Percentiles rank a stretch among this genome's conserved stretches.
These are phyloP conservation scores for Nephelium lappaceum DNA, from an alignment of 345 rosid species.

Conservation along the genomic window DNA sequence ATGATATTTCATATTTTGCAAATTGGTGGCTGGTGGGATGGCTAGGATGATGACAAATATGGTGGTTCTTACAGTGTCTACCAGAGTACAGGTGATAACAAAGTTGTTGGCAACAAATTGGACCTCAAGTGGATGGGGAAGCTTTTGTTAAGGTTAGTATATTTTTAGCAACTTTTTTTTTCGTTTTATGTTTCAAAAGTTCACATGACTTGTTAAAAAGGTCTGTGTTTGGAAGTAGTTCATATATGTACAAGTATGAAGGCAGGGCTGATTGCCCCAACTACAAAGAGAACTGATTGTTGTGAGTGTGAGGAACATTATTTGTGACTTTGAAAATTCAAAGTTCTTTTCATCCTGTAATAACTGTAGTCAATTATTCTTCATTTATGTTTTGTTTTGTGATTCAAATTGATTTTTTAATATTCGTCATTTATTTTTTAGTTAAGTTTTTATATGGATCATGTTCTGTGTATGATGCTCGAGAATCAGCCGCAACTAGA, in stretches of 20 bases:
- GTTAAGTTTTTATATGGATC: background rate
- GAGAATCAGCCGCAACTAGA: background rate
- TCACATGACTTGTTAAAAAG: conserved; percentile 20
- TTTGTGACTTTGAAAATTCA: conserved; percentile 33
- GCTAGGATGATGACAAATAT: background rate
- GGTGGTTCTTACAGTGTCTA: conserved; percentile 11
- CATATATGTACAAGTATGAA: conserved; percentile 32
- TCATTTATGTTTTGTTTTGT: background rate
- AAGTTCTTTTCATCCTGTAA: conserved; percentile 20
- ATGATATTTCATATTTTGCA: background rate
- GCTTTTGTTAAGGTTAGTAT: conserved; percentile 28
- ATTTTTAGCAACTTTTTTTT: conserved; percentile 21
- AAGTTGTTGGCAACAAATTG: conserved; percentile 14
- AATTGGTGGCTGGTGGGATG: conserved; percentile 8
- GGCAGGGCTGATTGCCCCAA: conserved; percentile 33
- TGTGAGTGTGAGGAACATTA: conserved; percentile 31
- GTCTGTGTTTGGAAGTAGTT: conserved; percentile 28
- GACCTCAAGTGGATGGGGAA: conserved; percentile 10
- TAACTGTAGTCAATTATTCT: conserved; percentile 10
- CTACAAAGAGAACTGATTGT: conserved; percentile 20
- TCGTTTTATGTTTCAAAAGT: conserved; percentile 14
- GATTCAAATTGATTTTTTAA: background rate
- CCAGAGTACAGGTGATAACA: conserved; percentile 20
- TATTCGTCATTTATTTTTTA: background rate
- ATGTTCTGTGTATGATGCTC: background rate